phyloP scores from a whole-genome alignment of 495 filamentous ascomycete species.

The Trichodelitschia bisporula region DNA sequence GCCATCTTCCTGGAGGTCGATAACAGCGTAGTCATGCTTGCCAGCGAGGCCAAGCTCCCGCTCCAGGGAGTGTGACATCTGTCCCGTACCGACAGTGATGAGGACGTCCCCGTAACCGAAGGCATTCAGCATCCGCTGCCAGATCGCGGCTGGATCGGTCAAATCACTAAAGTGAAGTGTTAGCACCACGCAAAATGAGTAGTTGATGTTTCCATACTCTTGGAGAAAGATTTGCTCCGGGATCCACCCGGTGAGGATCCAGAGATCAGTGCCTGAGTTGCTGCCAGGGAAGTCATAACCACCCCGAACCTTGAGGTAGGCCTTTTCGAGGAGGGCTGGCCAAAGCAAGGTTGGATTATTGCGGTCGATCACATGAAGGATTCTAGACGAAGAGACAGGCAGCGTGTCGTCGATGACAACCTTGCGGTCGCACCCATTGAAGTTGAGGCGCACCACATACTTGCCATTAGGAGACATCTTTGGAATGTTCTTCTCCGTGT shows the following conservation, averaged over 20 bases:
- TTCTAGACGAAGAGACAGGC: slow-evolving; percentile 45
- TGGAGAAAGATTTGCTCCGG: slow-evolving; percentile 88
- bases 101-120: slow-evolving; percentile 74
- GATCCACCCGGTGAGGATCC: slow-evolving; percentile 83
- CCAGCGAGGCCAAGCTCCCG: slow-evolving; percentile 54
- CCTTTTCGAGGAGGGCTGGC: slow-evolving; percentile 92
- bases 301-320: slow-evolving; percentile 87
- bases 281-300: slow-evolving; percentile 98
- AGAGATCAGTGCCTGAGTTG: slow-evolving; percentile 84
- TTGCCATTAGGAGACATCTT: slow-evolving; percentile 50
- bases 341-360: slow-evolving; percentile 53
- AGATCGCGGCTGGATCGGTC: too few relatives aligned
- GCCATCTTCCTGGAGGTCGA: slow-evolving; percentile 47
- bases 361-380: slow-evolving; percentile 72
- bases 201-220: slow-evolving; percentile 45
- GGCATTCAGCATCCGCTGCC: too few relatives aligned
- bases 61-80: too few relatives aligned
- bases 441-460: slow-evolving; percentile 76
- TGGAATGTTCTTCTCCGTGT: slow-evolving; percentile 27
- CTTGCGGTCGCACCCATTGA: slow-evolving; percentile 79
- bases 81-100: too few relatives aligned
- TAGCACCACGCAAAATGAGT: too few relatives aligned
- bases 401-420: slow-evolving; percentile 84
- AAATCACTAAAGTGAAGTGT: too few relatives aligned
- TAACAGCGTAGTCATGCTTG: slow-evolving; percentile 82